These are phyloP conservation scores for Copromyces sp. DNA, from an alignment of 495 filamentous ascomycete genomes.

Conservation along the genomic window DNA sequence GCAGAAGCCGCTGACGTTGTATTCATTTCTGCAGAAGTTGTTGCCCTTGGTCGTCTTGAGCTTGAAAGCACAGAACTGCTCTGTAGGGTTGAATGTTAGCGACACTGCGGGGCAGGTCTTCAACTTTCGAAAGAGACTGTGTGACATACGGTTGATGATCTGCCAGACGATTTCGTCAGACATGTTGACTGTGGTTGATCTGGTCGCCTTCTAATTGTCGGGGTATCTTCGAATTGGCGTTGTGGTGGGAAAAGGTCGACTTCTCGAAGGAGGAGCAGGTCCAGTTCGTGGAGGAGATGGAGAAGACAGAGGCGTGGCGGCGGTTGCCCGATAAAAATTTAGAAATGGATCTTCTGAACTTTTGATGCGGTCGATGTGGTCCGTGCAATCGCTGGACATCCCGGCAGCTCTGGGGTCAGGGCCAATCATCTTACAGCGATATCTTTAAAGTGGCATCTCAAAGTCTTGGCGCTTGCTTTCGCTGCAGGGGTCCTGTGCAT, in stretches of 20 bases:
- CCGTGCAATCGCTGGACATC: neutral
- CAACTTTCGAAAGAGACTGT: neutral
- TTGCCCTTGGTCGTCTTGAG: slow-evolving; percentile 89
- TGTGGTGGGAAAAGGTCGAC: neutral
- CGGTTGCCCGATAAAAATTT: slow-evolving; percentile 1
- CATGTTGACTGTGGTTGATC: slow-evolving; percentile 7
- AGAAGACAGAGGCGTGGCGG: neutral
- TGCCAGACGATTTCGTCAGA: slow-evolving; percentile 96
- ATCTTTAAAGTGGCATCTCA: neutral
- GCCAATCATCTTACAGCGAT: neutral
- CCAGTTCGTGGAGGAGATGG: neutral
- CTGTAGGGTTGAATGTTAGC: slow-evolving; percentile 20
- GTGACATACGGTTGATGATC: slow-evolving; percentile 25
- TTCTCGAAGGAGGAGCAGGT: neutral
- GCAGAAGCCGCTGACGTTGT: slow-evolving; percentile 79
- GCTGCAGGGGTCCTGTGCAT: neutral
- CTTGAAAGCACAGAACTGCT: slow-evolving; percentile 96
- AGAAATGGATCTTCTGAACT: slow-evolving; percentile 1
- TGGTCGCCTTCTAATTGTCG: neutral
- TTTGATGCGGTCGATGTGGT: neutral
- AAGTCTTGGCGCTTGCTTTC: neutral
- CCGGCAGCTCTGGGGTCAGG: neutral
- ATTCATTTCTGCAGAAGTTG: slow-evolving; percentile 94
- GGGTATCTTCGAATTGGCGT: neutral
- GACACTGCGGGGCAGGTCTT: neutral